These are phyloP conservation scores for Nigrograna mackinnonii DNA, from an alignment of 2,329 filamentous ascomycete species.

Conservation along the genomic window DNA sequence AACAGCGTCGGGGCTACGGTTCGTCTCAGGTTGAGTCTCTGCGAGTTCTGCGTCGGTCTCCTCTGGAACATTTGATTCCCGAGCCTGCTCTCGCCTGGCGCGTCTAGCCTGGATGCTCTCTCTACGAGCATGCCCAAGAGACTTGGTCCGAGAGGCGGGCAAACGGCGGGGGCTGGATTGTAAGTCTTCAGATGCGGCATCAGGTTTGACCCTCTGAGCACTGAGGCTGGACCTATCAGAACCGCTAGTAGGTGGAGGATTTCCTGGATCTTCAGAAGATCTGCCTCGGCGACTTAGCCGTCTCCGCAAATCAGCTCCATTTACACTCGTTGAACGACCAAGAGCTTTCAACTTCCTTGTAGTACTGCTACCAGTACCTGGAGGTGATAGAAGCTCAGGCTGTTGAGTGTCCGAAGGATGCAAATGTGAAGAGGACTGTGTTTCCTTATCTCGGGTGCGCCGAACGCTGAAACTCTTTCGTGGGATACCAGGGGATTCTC, in stretches of 20 bases:
- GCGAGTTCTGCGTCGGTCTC: slow-evolving; percentile 82
- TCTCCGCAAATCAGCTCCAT: slow-evolving; percentile 79
- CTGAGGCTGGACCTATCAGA: slow-evolving; percentile 72
- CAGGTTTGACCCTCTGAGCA: slow-evolving; percentile 50
- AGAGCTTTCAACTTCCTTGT: slow-evolving; percentile 68
- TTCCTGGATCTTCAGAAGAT: slow-evolving; percentile 58
- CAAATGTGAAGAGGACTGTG: slow-evolving; percentile 55
- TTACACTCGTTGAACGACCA: slow-evolving; percentile 88
- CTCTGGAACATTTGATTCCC: slow-evolving; percentile 81
- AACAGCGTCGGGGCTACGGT: slow-evolving; percentile 71
- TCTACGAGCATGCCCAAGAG: slow-evolving; percentile 82
- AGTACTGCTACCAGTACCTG: slow-evolving; percentile 63
- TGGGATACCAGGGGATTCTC: slow-evolving; percentile 66
- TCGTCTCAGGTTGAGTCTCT: slow-evolving; percentile 58
- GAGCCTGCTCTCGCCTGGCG: slow-evolving; percentile 70
- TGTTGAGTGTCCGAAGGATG: slow-evolving; percentile 64
- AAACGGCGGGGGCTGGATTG: slow-evolving; percentile 31
- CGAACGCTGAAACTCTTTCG: slow-evolving; percentile 90
- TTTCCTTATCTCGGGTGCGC: slow-evolving; percentile 58
- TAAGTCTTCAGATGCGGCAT: slow-evolving; percentile 56
- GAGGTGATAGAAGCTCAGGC: slow-evolving; percentile 77
- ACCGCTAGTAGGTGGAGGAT: slow-evolving; percentile 75
- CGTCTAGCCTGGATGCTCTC: slow-evolving; percentile 92
- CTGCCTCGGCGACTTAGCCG: slow-evolving; percentile 61
- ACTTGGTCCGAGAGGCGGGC: slow-evolving; percentile 69